phyloP scores from a whole-genome alignment of 768 basidiomycete genomes.

The Suillus placidus region DNA sequence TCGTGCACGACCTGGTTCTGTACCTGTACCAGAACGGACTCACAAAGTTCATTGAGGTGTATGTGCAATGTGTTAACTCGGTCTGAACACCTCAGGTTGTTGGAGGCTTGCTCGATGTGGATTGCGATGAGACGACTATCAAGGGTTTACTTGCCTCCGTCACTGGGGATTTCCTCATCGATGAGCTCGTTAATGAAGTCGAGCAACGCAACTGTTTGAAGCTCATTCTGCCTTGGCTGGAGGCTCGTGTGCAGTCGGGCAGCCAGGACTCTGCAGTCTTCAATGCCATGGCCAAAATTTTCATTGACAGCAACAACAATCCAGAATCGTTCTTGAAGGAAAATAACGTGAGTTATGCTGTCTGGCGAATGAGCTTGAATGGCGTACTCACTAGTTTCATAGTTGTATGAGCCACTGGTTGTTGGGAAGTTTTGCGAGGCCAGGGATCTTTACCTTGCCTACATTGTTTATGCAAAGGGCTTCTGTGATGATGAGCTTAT shows the following conservation, averaged over 20 bases:
- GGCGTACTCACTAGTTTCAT: conserved; percentile 14
- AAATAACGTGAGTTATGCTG: conserved; percentile 74
- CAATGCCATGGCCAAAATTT: conserved; percentile 98
- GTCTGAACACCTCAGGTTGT: conserved; percentile 96
- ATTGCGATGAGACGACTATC: conserved; percentile 95
- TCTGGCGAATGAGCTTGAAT: background rate
- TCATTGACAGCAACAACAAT: conserved; percentile 98
- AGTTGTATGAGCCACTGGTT: conserved; percentile 95
- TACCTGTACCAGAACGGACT: conserved; percentile 98
- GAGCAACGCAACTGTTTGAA: conserved; percentile 96
- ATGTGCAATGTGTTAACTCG: conserved; percentile 98
- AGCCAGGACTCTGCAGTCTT: conserved; percentile 92
- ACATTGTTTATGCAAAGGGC: conserved; percentile 99
- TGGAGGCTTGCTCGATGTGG: conserved; percentile 95
- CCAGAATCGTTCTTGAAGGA: conserved; percentile 98
- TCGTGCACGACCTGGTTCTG: conserved; percentile 97
- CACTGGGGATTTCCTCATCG: conserved; percentile 95
- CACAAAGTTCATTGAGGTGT: conserved; percentile 97
- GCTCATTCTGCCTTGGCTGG: conserved; percentile 96
- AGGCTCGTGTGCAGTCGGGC: conserved; percentile 88
- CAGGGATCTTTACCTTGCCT: conserved; percentile 96
- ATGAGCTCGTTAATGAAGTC: conserved; percentile 96
- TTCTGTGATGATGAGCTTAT: conserved; percentile 99
- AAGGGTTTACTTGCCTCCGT: conserved; percentile 93
- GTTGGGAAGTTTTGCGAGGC: conserved; percentile 99